These are phyloP conservation scores for Candida silvatica DNA, from an alignment of 805 yeast genomes.

Conservation along the genomic window DNA sequence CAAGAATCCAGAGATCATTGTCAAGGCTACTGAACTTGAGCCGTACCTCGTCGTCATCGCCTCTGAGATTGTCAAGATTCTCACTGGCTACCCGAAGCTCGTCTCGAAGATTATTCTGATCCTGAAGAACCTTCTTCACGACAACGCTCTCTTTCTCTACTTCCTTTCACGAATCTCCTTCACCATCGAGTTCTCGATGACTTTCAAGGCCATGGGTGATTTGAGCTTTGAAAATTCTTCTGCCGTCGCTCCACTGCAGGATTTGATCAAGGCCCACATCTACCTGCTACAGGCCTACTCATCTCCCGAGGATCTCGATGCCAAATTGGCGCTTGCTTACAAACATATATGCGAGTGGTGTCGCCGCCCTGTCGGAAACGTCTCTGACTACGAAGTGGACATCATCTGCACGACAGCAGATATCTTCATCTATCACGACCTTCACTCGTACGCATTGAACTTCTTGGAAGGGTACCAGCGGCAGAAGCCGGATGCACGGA, in stretches of 20 bases:
- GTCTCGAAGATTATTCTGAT: constrained; percentile 18
- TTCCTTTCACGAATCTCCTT: constrained; percentile 21
- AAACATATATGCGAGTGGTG: constrained; percentile 4
- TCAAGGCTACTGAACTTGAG: constrained; percentile 5
- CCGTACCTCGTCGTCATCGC: constrained; percentile 3
- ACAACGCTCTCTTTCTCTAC: constrained; percentile 22
- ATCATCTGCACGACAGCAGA: constrained; percentile 18
- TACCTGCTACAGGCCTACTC: constrained; percentile 13
- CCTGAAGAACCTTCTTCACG: constrained; percentile 14
- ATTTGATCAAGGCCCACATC: constrained; percentile 17
- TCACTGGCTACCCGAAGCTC: constrained; percentile 18
- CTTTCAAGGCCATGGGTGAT: constrained; percentile 13
- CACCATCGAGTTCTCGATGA: constrained; percentile 14
- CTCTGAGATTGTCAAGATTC: constrained; percentile 13
- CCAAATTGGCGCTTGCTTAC: constrained; percentile 2
- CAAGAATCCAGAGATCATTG: constrained; percentile 4
- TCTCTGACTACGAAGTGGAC: constrained; percentile 20
- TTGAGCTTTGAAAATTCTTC: constrained; percentile 12
- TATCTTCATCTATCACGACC: constrained; percentile 17
- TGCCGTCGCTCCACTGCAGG: constrained; percentile 4
- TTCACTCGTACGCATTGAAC: constrained; percentile 8
- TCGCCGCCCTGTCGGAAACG: background rate
- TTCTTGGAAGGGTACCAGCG: constrained; percentile 8
- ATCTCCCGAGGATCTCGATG: background rate
- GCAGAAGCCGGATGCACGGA: no score